These are phyloP conservation scores for Xerocomus brunneocitrinus DNA, from an alignment of 768 basidiomycete genomes.

Conservation along the genomic window DNA sequence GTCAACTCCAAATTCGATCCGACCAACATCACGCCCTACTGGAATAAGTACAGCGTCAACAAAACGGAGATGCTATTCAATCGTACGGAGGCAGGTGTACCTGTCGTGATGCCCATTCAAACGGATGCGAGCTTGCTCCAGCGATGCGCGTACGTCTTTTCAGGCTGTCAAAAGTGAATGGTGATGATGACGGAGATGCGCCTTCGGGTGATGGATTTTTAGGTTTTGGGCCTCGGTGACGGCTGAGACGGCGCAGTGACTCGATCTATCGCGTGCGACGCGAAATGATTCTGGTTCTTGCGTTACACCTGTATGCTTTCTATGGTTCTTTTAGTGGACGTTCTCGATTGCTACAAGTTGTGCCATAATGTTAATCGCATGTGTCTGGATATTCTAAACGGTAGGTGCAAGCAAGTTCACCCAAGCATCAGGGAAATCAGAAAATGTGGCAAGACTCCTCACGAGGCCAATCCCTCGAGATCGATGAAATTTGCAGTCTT, in stretches of 20 bases:
- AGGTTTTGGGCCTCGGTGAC: conserved; percentile 18
- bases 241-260: conserved; percentile 6
- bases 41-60: conserved; percentile 3
- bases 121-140: neutral
- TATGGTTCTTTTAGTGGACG: too few relatives aligned
- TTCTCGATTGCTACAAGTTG: too few relatives aligned
- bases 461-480: too few relatives aligned
- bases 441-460: too few relatives aligned
- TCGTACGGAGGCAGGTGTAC: conserved; percentile 1
- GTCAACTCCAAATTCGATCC: conserved; percentile 20
- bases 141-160: conserved; percentile 11
- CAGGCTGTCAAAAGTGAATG: neutral
- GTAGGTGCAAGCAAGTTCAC: too few relatives aligned
- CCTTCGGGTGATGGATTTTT: neutral
- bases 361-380: too few relatives aligned
- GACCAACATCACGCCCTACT: conserved; percentile 15
- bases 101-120: neutral
- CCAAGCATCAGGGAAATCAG: too few relatives aligned
- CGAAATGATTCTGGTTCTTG: neutral
- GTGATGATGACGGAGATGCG: neutral
- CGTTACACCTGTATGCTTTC: too few relatives aligned
- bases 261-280: too few relatives aligned
- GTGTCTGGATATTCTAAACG: too few relatives aligned
- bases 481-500: too few relatives aligned
- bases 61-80: conserved; percentile 18